A percentile compares a stretch with the other conserved stretches of the same genome.
phyloP scores from a whole-genome alignment of 768 basidiomycete genomes.

The Pleurotus pulmonarius region DNA sequence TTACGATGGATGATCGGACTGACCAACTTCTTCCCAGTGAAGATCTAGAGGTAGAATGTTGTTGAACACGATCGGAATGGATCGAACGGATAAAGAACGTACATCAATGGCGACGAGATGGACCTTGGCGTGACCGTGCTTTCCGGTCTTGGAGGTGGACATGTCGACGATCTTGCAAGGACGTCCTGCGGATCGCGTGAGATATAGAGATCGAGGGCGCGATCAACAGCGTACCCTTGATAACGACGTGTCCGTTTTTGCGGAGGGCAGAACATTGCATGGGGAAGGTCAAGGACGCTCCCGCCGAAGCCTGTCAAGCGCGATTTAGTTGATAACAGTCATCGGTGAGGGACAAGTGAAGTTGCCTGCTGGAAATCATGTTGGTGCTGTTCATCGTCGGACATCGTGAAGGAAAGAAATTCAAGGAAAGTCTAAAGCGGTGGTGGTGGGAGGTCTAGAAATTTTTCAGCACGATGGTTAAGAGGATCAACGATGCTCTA shows the following conservation, averaged over 20 bases:
- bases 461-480: slow-evolving; percentile 17
- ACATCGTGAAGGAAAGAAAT: slow-evolving; percentile 51
- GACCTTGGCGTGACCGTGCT: slow-evolving; percentile 99
- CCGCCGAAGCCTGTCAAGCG: slow-evolving; percentile 53
- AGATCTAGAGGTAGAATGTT: slow-evolving; percentile 61
- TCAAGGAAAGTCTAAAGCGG: slow-evolving; percentile 13
- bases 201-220: slow-evolving; percentile 4
- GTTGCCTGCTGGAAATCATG: slow-evolving; percentile 81
- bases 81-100: slow-evolving; percentile 28
- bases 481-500: slow-evolving; percentile 23
- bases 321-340: slow-evolving; percentile 12
- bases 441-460: slow-evolving; percentile 2
- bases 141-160: slow-evolving; percentile 99
- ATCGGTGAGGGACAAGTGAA: slow-evolving; percentile 1
- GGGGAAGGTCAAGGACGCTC: slow-evolving; percentile 77
- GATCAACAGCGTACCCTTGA: slow-evolving; percentile 59
- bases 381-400: slow-evolving; percentile 87
- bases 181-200: slow-evolving; percentile 43
- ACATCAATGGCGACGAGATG: slow-evolving; percentile 97
- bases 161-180: slow-evolving; percentile 99
- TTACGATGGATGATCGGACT: slow-evolving; percentile 25
- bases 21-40: slow-evolving; percentile 96
- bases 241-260: slow-evolving; percentile 91
- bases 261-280: slow-evolving; percentile 97
- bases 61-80: background rate